phyloP scores from a whole-genome alignment of 2,329 filamentous ascomycete genomes.

The Stemphylium beticola region DNA sequence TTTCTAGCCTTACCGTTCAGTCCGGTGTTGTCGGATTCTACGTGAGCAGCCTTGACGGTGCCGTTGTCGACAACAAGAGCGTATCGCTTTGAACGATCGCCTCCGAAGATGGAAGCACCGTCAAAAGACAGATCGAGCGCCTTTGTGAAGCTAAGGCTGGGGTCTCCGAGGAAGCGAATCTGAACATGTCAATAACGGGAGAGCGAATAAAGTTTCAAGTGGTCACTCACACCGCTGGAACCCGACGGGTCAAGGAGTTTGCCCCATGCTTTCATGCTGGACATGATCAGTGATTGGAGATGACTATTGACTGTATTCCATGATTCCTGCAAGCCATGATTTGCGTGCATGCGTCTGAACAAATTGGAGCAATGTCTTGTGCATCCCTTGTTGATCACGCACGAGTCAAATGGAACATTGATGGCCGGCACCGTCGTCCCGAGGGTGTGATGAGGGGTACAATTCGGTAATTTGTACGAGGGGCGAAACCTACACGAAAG shows the following conservation, averaged over 20 bases:
- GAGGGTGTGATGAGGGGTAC: background rate
- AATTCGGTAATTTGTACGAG: constrained; percentile 16
- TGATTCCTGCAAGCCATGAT: constrained; percentile 8
- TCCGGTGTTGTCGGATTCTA: constrained; percentile 90
- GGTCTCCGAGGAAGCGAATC: constrained; percentile 90
- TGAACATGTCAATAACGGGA: constrained; percentile 46
- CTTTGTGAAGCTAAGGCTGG: constrained; percentile 78
- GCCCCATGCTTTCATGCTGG: constrained; percentile 88
- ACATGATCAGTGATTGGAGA: constrained; percentile 20
- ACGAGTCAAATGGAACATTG: constrained; percentile 17
- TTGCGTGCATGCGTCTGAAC: background rate
- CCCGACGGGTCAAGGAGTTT: constrained; percentile 76
- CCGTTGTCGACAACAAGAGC: constrained; percentile 83
- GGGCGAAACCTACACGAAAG: constrained; percentile 77
- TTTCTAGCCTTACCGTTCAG: constrained; percentile 66
- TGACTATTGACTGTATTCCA: background rate
- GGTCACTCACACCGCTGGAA: constrained; percentile 73
- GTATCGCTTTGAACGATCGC: constrained; percentile 84
- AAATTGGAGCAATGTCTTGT: constrained; percentile 10
- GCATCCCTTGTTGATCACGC: constrained; percentile 17
- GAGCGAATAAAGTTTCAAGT: background rate
- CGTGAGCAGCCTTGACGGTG: constrained; percentile 78
- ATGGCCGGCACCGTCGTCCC: constrained; percentile 5
- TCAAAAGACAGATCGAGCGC: constrained; percentile 85
- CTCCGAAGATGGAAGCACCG: constrained; percentile 78